Evolutionary conservation across 73 alveolate genomes (phyloP), one percentile per base, ranked within the genome.

Genomic region (Paramecium bursaria): DNA sequence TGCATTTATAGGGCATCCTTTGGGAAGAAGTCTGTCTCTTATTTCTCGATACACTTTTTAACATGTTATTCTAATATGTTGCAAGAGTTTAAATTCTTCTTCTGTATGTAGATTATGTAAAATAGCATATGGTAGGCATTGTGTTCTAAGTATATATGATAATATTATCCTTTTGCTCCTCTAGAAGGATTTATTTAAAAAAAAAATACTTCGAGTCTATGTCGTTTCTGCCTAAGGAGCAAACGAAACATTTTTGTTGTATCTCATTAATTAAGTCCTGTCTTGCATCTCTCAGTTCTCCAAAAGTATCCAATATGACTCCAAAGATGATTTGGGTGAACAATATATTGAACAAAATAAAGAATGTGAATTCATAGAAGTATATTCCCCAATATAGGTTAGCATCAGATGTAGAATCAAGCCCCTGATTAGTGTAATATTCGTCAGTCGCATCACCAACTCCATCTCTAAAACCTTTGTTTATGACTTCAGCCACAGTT

Each of bases 261-360:
- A 93, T 88, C 75, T 94, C 98, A 73, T 90, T 61, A 46, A 90
- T 88, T 1, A 91, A 55, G 49, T 74, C 91, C 5, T 91, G 74
- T 57, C 92, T 94, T 73, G 87, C 87, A 50, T 95, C 96, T 55
- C 99, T 74, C 33, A 94, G 54, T 46, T 92, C 98, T 35, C 96
- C 94, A 85, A 96, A 96, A 19, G 97, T 97, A 57, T 96, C 99
- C 19, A 96, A 90, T 25, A 96, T 94, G 60, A 96, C 93, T 30
- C 97, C 98, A 52, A 93, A 90, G 13, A 96, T 73, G 86, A 96
- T 88, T 25, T 94, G 91, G 74, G 93, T 90, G 30, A 94, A 57
- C 87, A 94, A 73, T 48, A 96, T 92, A 42, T 91, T 91, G 50
- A 94, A 93, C 23, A 92, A 55, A 79, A 95, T 85, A 82, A 93